Evolutionary conservation across 495 filamentous ascomycete genomes (phyloP), one percentile per base, ranked within the genome.

Genomic region (Penicillium verhagenii): DNA sequence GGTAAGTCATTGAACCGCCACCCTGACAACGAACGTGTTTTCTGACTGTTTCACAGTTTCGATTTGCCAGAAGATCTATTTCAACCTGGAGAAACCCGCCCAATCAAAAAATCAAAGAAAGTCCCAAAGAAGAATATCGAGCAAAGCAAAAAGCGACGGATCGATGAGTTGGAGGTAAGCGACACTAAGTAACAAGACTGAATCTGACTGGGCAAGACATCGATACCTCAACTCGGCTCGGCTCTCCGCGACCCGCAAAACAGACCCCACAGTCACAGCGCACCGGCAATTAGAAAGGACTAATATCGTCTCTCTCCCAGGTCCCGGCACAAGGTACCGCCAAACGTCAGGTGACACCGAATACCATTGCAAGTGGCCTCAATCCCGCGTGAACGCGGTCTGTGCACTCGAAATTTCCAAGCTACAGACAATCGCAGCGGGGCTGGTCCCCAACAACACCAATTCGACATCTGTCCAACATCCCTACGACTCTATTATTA

Each of bases 51-150:
- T 31, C 60, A 6, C 50, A 96, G 91, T 67, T 90, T 86, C 62
- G 88, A 91, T 64, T 78, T 98, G 18, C 95, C 94, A 18, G 84
- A 86, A 48, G 91, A 98, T 68, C 85, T 97, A 1, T 98, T 98
- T 68, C 79, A 85, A 53, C 72, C 84, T 4, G 92, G 91, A 54
- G 94, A 98, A 70, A 73, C 72, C 21, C 87, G 83, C 57, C 89
- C 90, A 13, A 60, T 68, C 6, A 84, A 80, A 50, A 80, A 86
- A 20, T 82, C 80, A 68, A 85, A 83, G 65, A 91, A 86, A 74
- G 77, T 72, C 25, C 50, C 68, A 29, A 83, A 79, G 11, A 45
- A 25, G 23, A 25, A 45, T 8, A 23, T 16, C 13, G 6, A 44
- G 64, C 74, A 80, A 64, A 65, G 60, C 18, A 74, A 81, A 66